Conservation (phyloP, 1,284 basidiomycete genomes). For the Ustilago lituana region DNA sequence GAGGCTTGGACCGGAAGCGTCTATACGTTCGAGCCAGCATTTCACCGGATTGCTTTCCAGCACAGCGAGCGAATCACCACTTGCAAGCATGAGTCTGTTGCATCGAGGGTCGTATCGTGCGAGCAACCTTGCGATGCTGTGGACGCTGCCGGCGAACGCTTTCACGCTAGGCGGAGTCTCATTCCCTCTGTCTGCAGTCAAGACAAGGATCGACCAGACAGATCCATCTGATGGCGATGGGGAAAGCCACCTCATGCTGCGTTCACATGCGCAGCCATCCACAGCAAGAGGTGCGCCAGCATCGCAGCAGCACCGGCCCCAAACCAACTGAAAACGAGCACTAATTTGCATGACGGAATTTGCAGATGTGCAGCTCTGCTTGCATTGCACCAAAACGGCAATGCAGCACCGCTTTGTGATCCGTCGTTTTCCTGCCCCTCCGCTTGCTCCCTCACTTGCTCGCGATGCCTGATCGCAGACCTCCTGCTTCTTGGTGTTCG, state of each 20-base stretch:
- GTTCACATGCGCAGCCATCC: neutral
- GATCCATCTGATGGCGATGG: neutral
- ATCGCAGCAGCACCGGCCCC: too few species aligned
- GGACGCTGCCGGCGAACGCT: neutral
- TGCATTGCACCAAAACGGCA: neutral
- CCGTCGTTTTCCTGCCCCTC: conserved; percentile 3
- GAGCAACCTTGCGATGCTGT: neutral
- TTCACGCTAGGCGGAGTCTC: conserved; percentile 3
- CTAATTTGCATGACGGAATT: conserved; percentile 10
- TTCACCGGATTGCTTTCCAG: too few species aligned
- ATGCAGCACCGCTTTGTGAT: conserved; percentile 14
- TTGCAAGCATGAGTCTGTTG: too few species aligned
- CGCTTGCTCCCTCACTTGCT: too few species aligned
- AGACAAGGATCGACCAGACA: neutral
- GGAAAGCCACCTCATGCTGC: neutral
- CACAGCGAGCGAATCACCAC: too few species aligned
- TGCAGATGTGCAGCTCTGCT: neutral
- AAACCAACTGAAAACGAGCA: neutral
- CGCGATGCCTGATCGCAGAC: too few species aligned
- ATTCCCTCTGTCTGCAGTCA: conserved; percentile 7
- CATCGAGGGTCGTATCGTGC: neutral
- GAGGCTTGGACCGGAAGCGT: too few species aligned
- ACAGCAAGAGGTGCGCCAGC: too few species aligned
- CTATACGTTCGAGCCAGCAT: too few species aligned
- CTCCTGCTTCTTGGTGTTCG: too few species aligned